Evolutionary conservation across 352 stramenopile species (phyloP).

Genomic region (Globisporangium echinulatum): DNA sequence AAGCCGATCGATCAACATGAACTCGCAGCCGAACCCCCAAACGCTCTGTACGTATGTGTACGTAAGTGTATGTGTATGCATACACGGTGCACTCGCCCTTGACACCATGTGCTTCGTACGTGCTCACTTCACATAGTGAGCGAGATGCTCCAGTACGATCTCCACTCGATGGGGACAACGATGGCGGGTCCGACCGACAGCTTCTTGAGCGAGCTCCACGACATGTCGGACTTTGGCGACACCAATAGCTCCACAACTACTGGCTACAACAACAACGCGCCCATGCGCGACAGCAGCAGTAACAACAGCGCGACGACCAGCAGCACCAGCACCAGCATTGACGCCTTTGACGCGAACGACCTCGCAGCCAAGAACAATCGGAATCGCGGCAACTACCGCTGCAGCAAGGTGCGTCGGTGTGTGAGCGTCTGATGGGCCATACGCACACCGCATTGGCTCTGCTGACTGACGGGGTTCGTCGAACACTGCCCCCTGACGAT

Average conservation of each 20-base stretch:
- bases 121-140: conserved; percentile 15
- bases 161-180: conserved; percentile 41
- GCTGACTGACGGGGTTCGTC: too few species aligned
- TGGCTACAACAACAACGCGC: background rate
- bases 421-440: background rate
- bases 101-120: background rate
- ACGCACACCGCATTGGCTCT: too few species aligned
- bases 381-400: conserved; percentile 84
- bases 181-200: conserved; percentile 20
- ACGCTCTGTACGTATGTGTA: too few species aligned
- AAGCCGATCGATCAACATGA: too few species aligned
- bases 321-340: conserved; percentile 1
- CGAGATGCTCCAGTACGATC: conserved; percentile 51
- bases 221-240: conserved; percentile 17
- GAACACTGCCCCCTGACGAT: too few species aligned
- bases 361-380: conserved; percentile 44
- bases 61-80: background rate
- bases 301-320: conserved; percentile 13
- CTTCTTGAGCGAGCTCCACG: conserved; percentile 57
- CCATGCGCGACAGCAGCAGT: background rate
- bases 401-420: conserved; percentile 57
- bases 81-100: background rate
- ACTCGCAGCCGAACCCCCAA: too few species aligned
- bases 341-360: conserved; percentile 31
- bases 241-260: background rate